Evolutionary conservation across 1,284 basidiomycete species (phyloP).

Genomic region (Melanopsichium pennsylvanicum): DNA sequence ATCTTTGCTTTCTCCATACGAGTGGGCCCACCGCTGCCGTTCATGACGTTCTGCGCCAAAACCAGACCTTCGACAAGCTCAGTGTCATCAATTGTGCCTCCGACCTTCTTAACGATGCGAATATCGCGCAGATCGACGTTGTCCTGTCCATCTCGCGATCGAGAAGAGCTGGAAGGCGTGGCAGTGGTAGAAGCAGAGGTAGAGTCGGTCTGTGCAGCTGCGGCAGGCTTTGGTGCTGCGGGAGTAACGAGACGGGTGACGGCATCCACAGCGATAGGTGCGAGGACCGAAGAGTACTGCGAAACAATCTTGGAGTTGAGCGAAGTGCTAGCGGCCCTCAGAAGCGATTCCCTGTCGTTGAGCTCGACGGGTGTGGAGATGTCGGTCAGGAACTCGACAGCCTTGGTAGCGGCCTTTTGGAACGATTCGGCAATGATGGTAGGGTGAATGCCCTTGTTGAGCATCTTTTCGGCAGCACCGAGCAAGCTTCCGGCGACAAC

Average conservation of each 20-base stretch:
- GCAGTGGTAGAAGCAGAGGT: slow-evolving; percentile 84
- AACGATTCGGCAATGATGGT: slow-evolving; percentile 97
- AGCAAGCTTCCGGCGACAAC: slow-evolving; percentile 93
- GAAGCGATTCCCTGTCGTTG: slow-evolving; percentile 82
- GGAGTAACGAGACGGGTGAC: slow-evolving; percentile 69
- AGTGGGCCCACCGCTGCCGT: slow-evolving; percentile 88
- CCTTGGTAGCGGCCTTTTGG: slow-evolving; percentile 87
- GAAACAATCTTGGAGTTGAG: slow-evolving; percentile 99
- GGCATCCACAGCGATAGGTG: slow-evolving; percentile 96
- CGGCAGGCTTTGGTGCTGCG: slow-evolving; percentile 9
- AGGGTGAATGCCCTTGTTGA: slow-evolving; percentile 93
- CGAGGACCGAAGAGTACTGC: slow-evolving; percentile 95
- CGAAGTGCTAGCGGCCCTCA: slow-evolving; percentile 92
- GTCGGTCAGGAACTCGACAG: slow-evolving; percentile 92
- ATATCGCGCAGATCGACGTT: slow-evolving; percentile 92
- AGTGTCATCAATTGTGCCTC: slow-evolving; percentile 98
- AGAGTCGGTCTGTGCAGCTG: slow-evolving; percentile 63
- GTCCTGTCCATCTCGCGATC: slow-evolving; percentile 23
- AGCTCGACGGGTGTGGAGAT: slow-evolving; percentile 93
- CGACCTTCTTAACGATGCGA: slow-evolving; percentile 96
- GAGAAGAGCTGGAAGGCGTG: slow-evolving; percentile 10
- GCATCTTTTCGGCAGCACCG: slow-evolving; percentile 94
- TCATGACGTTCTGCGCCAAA: slow-evolving; percentile 92
- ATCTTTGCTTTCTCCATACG: slow-evolving; percentile 99
- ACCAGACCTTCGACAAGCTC: slow-evolving; percentile 96